phyloP scores from a whole-genome alignment of 2,329 filamentous ascomycete species.

The Tolypocladium cylindrosporum region DNA sequence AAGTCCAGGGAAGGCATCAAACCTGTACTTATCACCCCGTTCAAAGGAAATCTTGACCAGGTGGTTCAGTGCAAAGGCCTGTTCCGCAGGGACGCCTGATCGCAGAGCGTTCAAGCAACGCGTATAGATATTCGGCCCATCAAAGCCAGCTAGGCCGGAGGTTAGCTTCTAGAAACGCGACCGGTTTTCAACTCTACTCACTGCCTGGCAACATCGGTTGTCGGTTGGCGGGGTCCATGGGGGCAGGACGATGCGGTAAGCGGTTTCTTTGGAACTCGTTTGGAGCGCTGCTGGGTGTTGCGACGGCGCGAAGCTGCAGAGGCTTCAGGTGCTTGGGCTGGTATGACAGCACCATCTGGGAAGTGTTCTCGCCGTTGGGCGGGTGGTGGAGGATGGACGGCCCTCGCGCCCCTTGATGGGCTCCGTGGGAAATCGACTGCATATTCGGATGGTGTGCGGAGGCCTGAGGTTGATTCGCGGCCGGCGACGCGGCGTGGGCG shows the following conservation, averaged over 20 bases:
- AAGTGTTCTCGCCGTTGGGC: constrained; percentile 44
- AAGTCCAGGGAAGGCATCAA: constrained; percentile 81
- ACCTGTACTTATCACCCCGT: constrained; percentile 89
- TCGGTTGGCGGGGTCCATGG: constrained; percentile 20
- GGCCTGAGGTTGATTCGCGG: constrained; percentile 14
- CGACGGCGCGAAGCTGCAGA: constrained; percentile 60
- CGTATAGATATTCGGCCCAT: constrained; percentile 84
- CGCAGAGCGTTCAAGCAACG: constrained; percentile 76
- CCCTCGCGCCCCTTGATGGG: constrained; percentile 24
- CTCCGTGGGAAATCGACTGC: constrained; percentile 17
- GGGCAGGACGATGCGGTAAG: constrained; percentile 29
- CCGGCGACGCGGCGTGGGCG: constrained; percentile 16
- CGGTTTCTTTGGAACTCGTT: constrained; percentile 44
- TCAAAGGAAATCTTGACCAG: constrained; percentile 93
- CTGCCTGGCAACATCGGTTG: constrained; percentile 50
- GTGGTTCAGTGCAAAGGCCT: constrained; percentile 88
- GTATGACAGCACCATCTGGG: constrained; percentile 55
- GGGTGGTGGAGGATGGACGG: constrained; percentile 41
- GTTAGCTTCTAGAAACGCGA: constrained; percentile 4
- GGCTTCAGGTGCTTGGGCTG: constrained; percentile 55
- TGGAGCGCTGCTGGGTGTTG: constrained; percentile 66
- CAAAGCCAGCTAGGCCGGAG: constrained; percentile 40
- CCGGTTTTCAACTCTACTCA: constrained; percentile 27
- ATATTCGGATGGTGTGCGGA: constrained; percentile 23
- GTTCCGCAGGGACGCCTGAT: constrained; percentile 68